Conservation (phyloP, 2,329 filamentous ascomycete species). For the Cladosporium sp. region DNA sequence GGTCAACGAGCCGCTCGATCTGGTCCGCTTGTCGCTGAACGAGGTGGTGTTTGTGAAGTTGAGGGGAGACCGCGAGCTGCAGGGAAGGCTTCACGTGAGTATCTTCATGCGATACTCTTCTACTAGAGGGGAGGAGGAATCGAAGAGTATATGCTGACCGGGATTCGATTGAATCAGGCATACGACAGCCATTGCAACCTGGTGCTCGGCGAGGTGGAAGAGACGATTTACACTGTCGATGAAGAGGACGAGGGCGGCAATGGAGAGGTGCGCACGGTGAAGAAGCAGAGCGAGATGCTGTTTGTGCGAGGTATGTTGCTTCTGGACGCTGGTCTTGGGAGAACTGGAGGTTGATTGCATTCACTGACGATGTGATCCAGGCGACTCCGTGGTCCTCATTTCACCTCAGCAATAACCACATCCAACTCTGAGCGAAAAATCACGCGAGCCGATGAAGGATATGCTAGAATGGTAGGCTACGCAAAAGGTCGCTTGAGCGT, state of each 20-base stretch:
- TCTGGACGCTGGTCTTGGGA: no score
- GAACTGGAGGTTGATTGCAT: not conserved
- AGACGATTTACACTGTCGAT: constrained; percentile 92
- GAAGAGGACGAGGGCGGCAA: constrained; percentile 80
- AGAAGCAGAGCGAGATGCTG: constrained; percentile 97
- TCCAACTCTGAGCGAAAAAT: no score
- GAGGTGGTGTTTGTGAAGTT: constrained; percentile 98
- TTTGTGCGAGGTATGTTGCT: constrained; percentile 92
- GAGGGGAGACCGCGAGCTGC: constrained; percentile 90
- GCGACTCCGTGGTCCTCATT: constrained; percentile 55
- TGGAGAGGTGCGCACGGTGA: constrained; percentile 80
- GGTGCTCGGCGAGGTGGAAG: constrained; percentile 92
- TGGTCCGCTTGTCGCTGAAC: constrained; percentile 91
- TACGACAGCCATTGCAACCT: constrained; percentile 99
- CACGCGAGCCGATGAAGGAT: no score
- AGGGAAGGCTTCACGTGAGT: constrained; percentile 89
- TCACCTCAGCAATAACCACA: constrained; percentile 44
- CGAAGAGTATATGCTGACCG: not conserved
- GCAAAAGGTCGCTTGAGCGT: no score
- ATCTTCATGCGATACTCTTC: not conserved
- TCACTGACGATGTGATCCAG: constrained; percentile 33
- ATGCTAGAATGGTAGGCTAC: no score
- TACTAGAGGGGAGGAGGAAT: not conserved
- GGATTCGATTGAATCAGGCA: constrained; percentile 59
- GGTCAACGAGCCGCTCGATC: constrained; percentile 89